phyloP scores from a whole-genome alignment of 805 yeast genomes.

The Tetrapisispora arboricola region DNA sequence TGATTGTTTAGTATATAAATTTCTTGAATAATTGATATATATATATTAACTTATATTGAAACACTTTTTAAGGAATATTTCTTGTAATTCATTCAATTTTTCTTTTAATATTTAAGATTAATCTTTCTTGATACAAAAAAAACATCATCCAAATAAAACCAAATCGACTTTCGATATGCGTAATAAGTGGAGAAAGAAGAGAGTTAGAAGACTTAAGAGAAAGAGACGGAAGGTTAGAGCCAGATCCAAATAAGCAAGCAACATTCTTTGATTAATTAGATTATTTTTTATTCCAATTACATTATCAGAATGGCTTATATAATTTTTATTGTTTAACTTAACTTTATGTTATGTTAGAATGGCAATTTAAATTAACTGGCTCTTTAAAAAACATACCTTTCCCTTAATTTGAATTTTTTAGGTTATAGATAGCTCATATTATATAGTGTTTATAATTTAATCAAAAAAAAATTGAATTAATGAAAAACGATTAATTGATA shows the following conservation, averaged over 20 bases:
- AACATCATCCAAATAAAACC: constrained; percentile 4
- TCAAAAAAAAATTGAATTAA: constrained; percentile 2
- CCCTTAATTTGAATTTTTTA: constrained; percentile 2
- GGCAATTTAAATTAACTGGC: constrained; percentile 2
- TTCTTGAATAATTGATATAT: background rate
- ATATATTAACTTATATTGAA: background rate
- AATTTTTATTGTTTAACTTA: background rate
- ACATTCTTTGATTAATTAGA: constrained; percentile 3
- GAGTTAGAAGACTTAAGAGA: constrained; percentile 99
- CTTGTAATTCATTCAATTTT: background rate
- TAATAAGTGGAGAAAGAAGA: constrained; percentile 99
- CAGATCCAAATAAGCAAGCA: constrained; percentile 87
- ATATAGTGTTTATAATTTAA: constrained; percentile 3
- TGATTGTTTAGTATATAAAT: background rate
- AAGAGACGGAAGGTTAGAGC: constrained; percentile 99
- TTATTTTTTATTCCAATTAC: background rate
- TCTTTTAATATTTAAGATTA: background rate
- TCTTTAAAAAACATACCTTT: constrained; percentile 1
- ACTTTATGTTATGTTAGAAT: background rate
- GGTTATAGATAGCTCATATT: constrained; percentile 1
- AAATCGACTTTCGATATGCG: constrained; percentile 41
- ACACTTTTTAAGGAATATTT: background rate
- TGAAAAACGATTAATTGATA: background rate
- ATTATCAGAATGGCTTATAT: constrained; percentile 3
- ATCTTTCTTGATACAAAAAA: background rate